These are phyloP conservation scores for Eucalyptus cloeziana DNA, from an alignment of 345 rosid species.

Conservation along the genomic window DNA sequence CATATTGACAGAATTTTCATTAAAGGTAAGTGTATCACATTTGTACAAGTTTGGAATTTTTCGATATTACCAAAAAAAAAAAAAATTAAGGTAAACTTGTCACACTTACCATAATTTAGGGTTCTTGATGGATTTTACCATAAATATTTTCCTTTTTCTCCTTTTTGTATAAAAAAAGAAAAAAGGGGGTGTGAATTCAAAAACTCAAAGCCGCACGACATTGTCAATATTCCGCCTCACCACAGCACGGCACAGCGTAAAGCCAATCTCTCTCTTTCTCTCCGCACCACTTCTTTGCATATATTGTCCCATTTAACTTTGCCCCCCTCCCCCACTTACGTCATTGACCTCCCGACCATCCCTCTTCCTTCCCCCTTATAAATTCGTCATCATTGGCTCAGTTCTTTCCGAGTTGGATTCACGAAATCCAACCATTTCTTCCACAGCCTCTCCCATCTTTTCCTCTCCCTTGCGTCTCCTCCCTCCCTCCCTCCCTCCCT, in stretches of 20 bases:
- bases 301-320: neutral
- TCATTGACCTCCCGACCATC: neutral
- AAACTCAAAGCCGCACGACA: neutral
- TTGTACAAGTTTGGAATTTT: fast-evolving
- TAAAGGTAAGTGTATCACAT: no score
- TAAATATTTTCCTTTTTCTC: neutral
- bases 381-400: neutral
- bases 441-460: neutral
- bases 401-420: neutral
- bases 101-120: no score
- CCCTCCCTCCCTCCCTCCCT: neutral
- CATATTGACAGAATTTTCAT: no score
- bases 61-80: no score
- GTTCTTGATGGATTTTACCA: no score
- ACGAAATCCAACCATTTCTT: neutral
- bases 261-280: neutral
- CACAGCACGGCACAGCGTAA: neutral
- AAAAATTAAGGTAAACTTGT: no score
- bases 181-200: neutral
- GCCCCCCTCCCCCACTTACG: neutral
- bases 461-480: neutral
- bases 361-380: neutral
- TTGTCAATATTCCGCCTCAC: neutral
- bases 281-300: neutral
- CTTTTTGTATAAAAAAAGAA: neutral